Conservation (phyloP, 2,329 filamentous ascomycete species). For the Aspergillus versicolor region DNA sequence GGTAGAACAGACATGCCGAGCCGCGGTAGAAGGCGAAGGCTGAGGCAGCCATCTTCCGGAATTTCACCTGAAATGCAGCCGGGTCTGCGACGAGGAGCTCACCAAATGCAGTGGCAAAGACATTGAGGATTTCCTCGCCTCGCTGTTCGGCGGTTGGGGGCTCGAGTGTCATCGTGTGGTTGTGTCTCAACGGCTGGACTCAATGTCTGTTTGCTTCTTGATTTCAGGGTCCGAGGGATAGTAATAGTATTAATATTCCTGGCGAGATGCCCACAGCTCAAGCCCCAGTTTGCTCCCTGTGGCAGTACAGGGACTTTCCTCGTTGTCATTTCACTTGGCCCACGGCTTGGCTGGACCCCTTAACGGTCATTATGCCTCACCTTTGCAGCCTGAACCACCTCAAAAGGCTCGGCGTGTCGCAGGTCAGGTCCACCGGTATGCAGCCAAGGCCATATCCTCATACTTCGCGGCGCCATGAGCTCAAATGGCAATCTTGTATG, state of each 20-base stretch:
- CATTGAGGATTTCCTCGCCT: slow-evolving; percentile 17
- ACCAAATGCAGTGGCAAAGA: slow-evolving; percentile 18
- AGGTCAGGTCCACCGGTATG: not conserved
- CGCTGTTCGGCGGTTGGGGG: slow-evolving; percentile 9
- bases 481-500: too few relatives aligned
- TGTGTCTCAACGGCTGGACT: not conserved
- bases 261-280: not conserved
- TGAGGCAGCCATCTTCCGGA: slow-evolving; percentile 22
- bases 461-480: too few relatives aligned
- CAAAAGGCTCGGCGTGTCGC: not conserved
- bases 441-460: not conserved
- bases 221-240: not conserved
- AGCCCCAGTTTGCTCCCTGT: not conserved
- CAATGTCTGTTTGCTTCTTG: not conserved
- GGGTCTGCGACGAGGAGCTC: slow-evolving; percentile 13
- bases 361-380: not conserved
- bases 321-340: not conserved
- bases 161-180: not conserved
- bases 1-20: slow-evolving; percentile 18
- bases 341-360: not conserved
- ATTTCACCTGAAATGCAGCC: slow-evolving; percentile 14
- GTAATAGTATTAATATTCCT: not conserved
- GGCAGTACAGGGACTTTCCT: not conserved
- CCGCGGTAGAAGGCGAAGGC: slow-evolving; percentile 22
- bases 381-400: not conserved